Evolutionary conservation across 192 early-diverging fungal species (phyloP), one percentile per base, ranked within the genome.

Genomic region (Oehlia diaphana): DNA sequence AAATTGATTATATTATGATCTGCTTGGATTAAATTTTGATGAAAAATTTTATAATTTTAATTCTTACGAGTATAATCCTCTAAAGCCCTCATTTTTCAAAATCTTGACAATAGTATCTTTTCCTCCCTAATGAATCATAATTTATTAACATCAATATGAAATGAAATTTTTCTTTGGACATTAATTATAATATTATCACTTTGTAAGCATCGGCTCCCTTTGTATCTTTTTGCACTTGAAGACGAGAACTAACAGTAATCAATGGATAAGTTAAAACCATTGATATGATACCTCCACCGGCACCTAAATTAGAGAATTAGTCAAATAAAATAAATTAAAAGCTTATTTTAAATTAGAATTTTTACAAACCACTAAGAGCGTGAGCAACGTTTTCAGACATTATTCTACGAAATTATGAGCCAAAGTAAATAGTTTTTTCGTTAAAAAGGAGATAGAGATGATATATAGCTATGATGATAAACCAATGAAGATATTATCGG

Each of bases 211-310:
- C 85, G 65, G 88, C 86, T 80, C 84, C 87, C 49, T 82, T 77
- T 64, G 81, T 87, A 78, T 90, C 88, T 83, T 91, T 90, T 83
- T 95, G 93, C 9, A 94, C 94, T 77, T 95, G 94, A 26, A 94
- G 88, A 75, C 93, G 90, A 78, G 90, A 93, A 84, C 90, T 96
- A 84, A 93, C 89, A 58, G 91, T 92, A 69, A 91, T 92, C 81
- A 92, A 84, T 78, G 96, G 96, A 86, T 98, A 99, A 13, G 98
- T 98, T 81, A 96, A 87, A 19, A 91, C 91, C 97, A 98, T 98
- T 74, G 93, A 91, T 86, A 93, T 89, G 82, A 96, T 94, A 81
- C 94, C 94, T 79, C 95, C 95, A 76, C 92, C 95, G 77, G 94
- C 95, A 82, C 93, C 90, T 92, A 75, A 58, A 21, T 58, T 58